Evolutionary conservation across 129 eudicot genomes (phyloP).

Genomic region (Artemisia annua): DNA sequence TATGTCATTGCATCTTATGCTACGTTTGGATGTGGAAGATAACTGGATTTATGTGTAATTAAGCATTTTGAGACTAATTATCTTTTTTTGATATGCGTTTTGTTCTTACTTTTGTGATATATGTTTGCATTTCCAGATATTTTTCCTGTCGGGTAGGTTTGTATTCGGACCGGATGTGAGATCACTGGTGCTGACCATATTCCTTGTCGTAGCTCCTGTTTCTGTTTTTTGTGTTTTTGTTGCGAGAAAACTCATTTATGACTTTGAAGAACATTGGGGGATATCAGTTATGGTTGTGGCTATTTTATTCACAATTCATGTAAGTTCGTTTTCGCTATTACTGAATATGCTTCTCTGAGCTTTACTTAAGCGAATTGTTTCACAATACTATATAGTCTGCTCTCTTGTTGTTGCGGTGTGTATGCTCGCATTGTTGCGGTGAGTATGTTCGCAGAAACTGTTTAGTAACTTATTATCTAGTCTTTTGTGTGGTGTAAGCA

Average conservation of each 20-base stretch:
- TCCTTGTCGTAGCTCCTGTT: slow-evolving; percentile 85
- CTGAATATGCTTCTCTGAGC: slow-evolving; percentile 4
- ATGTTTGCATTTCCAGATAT: slow-evolving; percentile 59
- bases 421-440: too few relatives aligned
- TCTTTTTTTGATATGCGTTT: neutral
- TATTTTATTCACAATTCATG: slow-evolving; percentile 68
- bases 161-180: slow-evolving; percentile 98
- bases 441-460: slow-evolving; percentile 6
- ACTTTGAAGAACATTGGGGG: slow-evolving; percentile 62
- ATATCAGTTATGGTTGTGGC: slow-evolving; percentile 72
- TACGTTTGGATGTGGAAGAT: neutral
- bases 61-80: slow-evolving; percentile 1
- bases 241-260: slow-evolving; percentile 77
- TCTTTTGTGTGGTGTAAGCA: slow-evolving; percentile 1
- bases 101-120: slow-evolving; percentile 6
- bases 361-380: neutral
- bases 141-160: slow-evolving; percentile 83
- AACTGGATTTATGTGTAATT: neutral
- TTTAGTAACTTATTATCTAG: slow-evolving; percentile 15
- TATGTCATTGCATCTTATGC: slow-evolving; percentile 18
- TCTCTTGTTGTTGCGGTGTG: neutral
- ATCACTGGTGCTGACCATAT: slow-evolving; percentile 82
- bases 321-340: slow-evolving; percentile 39
- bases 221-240: slow-evolving; percentile 83
- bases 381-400: neutral